These are phyloP conservation scores for Apiospora kogelbergensis DNA, from an alignment of 2,329 filamentous ascomycete species.

Conservation along the genomic window DNA sequence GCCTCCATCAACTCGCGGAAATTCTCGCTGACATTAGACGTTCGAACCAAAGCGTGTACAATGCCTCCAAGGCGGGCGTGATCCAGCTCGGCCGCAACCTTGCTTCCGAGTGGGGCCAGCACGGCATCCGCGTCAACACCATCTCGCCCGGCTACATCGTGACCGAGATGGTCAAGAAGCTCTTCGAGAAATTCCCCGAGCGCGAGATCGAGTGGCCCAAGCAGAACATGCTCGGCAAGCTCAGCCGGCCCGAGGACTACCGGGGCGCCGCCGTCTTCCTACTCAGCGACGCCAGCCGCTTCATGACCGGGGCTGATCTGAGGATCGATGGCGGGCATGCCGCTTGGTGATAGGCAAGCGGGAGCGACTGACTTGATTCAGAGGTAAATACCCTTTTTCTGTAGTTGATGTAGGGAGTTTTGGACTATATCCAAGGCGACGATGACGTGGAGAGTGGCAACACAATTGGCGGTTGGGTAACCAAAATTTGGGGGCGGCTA, in stretches of 20 bases:
- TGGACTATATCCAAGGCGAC: background rate
- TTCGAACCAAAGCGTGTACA: conserved; percentile 59
- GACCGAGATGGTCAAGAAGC: conserved; percentile 78
- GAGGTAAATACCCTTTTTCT: background rate
- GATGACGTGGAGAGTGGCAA: background rate
- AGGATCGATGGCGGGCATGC: conserved; percentile 71
- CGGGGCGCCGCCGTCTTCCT: conserved; percentile 69
- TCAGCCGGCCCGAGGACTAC: conserved; percentile 69
- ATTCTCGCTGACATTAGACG: background rate
- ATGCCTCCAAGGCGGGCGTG: conserved; percentile 73
- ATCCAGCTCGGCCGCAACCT: conserved; percentile 70
- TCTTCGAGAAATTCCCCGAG: conserved; percentile 77
- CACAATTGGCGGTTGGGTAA: background rate
- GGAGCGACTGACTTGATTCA: background rate
- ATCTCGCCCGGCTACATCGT: conserved; percentile 79
- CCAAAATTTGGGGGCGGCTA: background rate
- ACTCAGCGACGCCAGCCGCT: conserved; percentile 65
- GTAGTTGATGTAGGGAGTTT: background rate
- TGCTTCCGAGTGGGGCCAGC: conserved; percentile 69
- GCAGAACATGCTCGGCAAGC: conserved; percentile 79
- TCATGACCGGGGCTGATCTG: conserved; percentile 70
- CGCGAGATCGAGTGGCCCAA: conserved; percentile 68
- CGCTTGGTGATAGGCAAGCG: conserved; percentile 46
- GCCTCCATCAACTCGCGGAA: too few species aligned
- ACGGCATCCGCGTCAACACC: conserved; percentile 78